These are phyloP conservation scores for Asterochloris erici DNA, from an alignment of 139 green algal genomes.

Conservation along the genomic window DNA sequence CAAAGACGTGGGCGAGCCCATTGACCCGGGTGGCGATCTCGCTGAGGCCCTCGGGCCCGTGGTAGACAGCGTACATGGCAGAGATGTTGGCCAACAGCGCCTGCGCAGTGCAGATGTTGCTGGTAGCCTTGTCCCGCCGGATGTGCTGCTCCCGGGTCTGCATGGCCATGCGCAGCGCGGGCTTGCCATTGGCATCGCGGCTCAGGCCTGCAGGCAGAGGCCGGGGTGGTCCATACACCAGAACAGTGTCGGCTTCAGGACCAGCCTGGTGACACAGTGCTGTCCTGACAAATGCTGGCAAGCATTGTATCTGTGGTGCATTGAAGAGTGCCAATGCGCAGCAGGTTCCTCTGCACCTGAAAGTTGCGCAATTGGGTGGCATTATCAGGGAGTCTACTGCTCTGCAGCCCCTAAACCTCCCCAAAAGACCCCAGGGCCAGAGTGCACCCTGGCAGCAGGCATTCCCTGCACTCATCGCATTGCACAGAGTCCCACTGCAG, in stretches of 20 bases:
- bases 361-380: no score
- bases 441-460: no score
- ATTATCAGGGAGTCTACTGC: no score
- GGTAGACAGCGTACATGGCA: slow-evolving; percentile 96
- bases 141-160: slow-evolving; percentile 99
- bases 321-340: no score
- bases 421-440: no score
- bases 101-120: slow-evolving; percentile 99
- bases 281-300: not conserved
- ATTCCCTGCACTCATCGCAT: no score
- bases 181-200: slow-evolving; percentile 83
- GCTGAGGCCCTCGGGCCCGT: slow-evolving; percentile 93
- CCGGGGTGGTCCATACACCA: not conserved
- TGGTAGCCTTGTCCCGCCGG: slow-evolving; percentile 98
- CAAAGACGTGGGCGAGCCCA: slow-evolving; percentile 82
- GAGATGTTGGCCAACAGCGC: slow-evolving; percentile 98
- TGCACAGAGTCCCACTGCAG: no score
- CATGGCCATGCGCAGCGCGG: slow-evolving; percentile 98
- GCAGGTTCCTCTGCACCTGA: no score
- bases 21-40: slow-evolving; percentile 85
- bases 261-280: not conserved
- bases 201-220: slow-evolving; percentile 51
- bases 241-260: not conserved
- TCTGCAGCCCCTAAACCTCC: no score
- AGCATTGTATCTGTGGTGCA: not conserved